These are phyloP conservation scores for Botrytis squamosa DNA, from an alignment of 2,329 filamentous ascomycete genomes.

Conservation along the genomic window DNA sequence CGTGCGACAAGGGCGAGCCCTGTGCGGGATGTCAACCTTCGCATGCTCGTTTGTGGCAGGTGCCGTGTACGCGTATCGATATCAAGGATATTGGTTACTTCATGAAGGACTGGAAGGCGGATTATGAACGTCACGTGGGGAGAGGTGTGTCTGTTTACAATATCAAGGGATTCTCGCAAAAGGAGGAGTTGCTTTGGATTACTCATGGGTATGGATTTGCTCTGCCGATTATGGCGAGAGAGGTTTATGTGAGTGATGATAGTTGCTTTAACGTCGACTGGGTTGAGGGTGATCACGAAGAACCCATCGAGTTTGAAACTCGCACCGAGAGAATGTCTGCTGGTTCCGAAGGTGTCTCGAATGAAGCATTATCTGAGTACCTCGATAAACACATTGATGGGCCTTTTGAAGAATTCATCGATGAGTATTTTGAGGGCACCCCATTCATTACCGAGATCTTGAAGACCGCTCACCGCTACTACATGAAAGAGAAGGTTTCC, in stretches of 20 bases:
- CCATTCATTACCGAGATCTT: slow-evolving; percentile 94
- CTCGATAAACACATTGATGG: slow-evolving; percentile 92
- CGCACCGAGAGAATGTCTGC: slow-evolving; percentile 87
- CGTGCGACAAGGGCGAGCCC: slow-evolving; percentile 95
- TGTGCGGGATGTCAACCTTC: slow-evolving; percentile 94
- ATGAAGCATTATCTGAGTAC: slow-evolving; percentile 80
- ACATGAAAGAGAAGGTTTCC: slow-evolving; percentile 80
- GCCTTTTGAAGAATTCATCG: slow-evolving; percentile 88
- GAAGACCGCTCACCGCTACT: slow-evolving; percentile 93
- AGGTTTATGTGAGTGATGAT: slow-evolving; percentile 89
- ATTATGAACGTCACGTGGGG: slow-evolving; percentile 87
- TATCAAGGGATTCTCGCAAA: slow-evolving; percentile 77
- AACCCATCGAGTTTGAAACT: slow-evolving; percentile 78
- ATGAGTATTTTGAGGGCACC: slow-evolving; percentile 94
- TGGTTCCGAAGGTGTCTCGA: slow-evolving; percentile 82
- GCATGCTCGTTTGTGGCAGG: slow-evolving; percentile 93
- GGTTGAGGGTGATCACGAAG: slow-evolving; percentile 77
- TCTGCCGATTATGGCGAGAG: slow-evolving; percentile 87
- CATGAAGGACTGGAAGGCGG: slow-evolving; percentile 99
- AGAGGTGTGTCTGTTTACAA: slow-evolving; percentile 89
- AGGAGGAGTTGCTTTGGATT: slow-evolving; percentile 78
- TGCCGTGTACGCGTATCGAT: slow-evolving; percentile 95
- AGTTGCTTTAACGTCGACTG: slow-evolving; percentile 92
- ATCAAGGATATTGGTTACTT: slow-evolving; percentile 99
- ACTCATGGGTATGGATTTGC: slow-evolving; percentile 95